Evolutionary conservation across 805 yeast species (phyloP), one percentile per base, ranked within the genome.

Genomic region (Lachancea kluyveri): DNA sequence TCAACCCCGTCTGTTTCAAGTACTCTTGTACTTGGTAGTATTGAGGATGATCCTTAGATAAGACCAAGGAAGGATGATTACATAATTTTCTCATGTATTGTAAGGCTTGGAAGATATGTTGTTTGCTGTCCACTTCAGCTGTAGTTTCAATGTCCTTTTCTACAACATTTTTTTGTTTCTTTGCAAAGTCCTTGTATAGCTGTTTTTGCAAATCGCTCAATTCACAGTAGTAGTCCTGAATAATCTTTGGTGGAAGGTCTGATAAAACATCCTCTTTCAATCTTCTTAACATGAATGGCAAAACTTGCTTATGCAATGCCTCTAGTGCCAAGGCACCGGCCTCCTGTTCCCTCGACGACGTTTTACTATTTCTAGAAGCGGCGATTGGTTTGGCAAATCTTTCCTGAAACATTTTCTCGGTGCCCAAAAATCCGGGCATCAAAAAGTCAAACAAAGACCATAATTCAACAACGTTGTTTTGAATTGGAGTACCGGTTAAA

Each of bases 361-460:
- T 84, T 54, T 88, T 90, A 44, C 86, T 79, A 44, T 83, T 85
- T 52, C 96, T 70, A 24, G 95, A 81, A 2, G 94, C 90, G 3
- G 96, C 90, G 54, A 92, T 92, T 3, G 99, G 99, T 51, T 88
- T 88, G n/a, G 96, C 94, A 67, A 90, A 92, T 44, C 88, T 73
- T 41, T 90, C 97, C 50, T 87, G 92, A 64, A 92, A 92, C 30
- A 80, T 72, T 58, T 87, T 90, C 51, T 92, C 98, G 3, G 94
- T 79, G 9, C 99, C 99, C 42, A 92, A 65, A 51, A 92, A 92
- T 0, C 99, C 99, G 2, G 99, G 99, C 99, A 92, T 92, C 57
- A 92, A 67, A 57, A 87, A 92, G 58, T 92, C 98, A 65, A 92
- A 92, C 50, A 92, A 65, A 3, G 98, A 92, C 99, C 99, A 92